These are phyloP conservation scores for Paratinospora sagittata DNA, from an alignment of 164 flowering plant species.

Conservation along the genomic window DNA sequence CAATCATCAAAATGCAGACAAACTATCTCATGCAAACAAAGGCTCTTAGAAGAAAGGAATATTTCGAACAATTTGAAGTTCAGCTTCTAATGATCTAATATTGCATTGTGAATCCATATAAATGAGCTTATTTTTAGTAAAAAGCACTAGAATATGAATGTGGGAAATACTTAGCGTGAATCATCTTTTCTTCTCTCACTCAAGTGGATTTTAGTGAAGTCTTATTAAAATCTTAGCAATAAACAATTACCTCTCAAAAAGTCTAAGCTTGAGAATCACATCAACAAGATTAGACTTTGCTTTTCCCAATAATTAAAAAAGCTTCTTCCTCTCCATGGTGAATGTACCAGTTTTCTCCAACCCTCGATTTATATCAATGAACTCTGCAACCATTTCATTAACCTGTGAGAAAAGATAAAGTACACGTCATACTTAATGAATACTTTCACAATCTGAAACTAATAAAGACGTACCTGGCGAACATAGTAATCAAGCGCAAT, in stretches of 20 bases:
- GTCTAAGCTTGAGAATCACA: slow-evolving; percentile 92
- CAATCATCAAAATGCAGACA: no score
- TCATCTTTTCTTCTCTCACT: background rate
- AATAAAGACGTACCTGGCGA: slow-evolving; percentile 59
- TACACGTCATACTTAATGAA: background rate
- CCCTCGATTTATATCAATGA: slow-evolving; percentile 88
- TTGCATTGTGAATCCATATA: no score
- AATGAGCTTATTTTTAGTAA: no score
- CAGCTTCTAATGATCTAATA: no score
- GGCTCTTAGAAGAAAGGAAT: no score
- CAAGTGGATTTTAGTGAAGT: no score
- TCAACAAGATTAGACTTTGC: slow-evolving; percentile 94
- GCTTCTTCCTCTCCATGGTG: slow-evolving; percentile 86
- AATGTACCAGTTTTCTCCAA: slow-evolving; percentile 97
- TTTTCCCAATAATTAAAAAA: slow-evolving; percentile 89
- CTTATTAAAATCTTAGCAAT: background rate
- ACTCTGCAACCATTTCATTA: slow-evolving; percentile 97
- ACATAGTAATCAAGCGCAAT: slow-evolving; percentile 95
- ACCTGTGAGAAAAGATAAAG: slow-evolving; percentile 42
- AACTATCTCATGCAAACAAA: no score
- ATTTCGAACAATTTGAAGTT: no score
- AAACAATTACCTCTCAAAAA: slow-evolving; percentile 74
- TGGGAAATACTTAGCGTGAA: background rate
- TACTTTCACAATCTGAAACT: background rate
- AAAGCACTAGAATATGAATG: no score